Evolutionary conservation across 441 rosid species (phyloP).

Genomic region (Manihot esculenta): DNA sequence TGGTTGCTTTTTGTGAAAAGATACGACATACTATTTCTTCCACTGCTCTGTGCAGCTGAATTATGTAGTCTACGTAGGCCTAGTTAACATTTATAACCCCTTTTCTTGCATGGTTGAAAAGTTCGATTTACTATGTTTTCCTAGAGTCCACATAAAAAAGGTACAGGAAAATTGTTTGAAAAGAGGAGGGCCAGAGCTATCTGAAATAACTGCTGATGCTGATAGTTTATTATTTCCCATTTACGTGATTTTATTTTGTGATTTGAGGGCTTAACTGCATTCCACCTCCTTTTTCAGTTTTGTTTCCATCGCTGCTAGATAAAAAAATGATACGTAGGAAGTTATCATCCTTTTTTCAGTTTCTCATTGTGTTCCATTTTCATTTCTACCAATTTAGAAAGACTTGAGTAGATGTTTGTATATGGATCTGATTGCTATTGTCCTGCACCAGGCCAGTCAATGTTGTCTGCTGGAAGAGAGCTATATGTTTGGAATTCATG

Average conservation of each 20-base stretch:
- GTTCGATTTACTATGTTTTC: no score
- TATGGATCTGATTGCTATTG: constrained; percentile 32
- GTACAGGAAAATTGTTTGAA: no score
- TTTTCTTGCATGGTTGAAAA: no score
- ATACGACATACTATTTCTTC: no score
- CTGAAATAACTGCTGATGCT: background rate
- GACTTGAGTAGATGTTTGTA: constrained; percentile 13
- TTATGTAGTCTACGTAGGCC: no score
- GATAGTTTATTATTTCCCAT: background rate
- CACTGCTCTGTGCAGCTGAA: no score
- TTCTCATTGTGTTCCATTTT: constrained; percentile 10
- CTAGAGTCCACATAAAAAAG: no score
- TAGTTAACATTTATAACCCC: no score
- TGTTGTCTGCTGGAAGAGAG: constrained; percentile 97
- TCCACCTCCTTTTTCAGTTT: background rate
- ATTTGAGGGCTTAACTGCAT: background rate
- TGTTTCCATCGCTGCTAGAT: background rate
- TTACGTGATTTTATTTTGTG: background rate
- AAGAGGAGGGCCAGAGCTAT: no score
- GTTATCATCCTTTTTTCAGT: background rate
- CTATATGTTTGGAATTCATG: constrained; percentile 91
- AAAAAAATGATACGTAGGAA: background rate
- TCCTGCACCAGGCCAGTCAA: constrained; percentile 71
- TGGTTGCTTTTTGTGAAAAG: no score
- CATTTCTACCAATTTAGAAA: constrained; percentile 13